Evolutionary conservation across 805 yeast genomes (phyloP).

Genomic region (Sugiyamaella smithiae): DNA sequence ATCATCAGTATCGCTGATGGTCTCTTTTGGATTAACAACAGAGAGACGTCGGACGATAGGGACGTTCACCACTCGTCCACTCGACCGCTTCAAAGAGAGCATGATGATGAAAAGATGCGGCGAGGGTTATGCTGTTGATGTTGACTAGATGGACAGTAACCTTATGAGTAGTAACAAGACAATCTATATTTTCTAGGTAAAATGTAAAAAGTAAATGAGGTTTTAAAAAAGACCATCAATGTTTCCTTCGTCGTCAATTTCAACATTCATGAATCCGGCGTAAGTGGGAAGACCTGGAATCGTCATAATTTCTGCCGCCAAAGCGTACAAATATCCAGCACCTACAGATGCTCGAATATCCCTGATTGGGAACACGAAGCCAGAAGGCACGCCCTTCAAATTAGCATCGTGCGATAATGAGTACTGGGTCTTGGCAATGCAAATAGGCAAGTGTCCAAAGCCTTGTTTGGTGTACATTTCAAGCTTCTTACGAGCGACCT

Average conservation of each 20-base stretch:
- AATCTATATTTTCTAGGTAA: no score
- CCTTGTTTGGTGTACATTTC: slow-evolving; percentile 83
- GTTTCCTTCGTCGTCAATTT: slow-evolving; percentile 83
- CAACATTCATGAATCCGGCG: slow-evolving; percentile 96
- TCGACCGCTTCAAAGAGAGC: background rate
- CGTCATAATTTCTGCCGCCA: slow-evolving; percentile 96
- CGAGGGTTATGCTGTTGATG: no score
- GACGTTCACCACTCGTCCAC: no score
- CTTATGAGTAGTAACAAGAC: no score
- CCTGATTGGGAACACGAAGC: slow-evolving; percentile 89
- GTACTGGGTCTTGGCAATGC: slow-evolving; percentile 97
- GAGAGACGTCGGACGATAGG: no score
- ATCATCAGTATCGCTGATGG: background rate
- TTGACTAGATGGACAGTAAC: no score
- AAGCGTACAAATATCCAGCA: slow-evolving; percentile 93
- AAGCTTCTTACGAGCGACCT: slow-evolving; percentile 76
- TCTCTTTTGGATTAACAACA: no score
- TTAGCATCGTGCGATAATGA: slow-evolving; percentile 91
- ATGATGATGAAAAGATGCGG: background rate
- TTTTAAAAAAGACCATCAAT: slow-evolving; percentile 86
- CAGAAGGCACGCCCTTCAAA: slow-evolving; percentile 92
- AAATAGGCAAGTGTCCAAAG: slow-evolving; percentile 84
- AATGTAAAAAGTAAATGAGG: no score
- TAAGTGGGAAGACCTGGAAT: slow-evolving; percentile 96
- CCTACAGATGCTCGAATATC: slow-evolving; percentile 94